Conservation (phyloP, 2,329 filamentous ascomycete species). For the Aspergillus candidus region DNA sequence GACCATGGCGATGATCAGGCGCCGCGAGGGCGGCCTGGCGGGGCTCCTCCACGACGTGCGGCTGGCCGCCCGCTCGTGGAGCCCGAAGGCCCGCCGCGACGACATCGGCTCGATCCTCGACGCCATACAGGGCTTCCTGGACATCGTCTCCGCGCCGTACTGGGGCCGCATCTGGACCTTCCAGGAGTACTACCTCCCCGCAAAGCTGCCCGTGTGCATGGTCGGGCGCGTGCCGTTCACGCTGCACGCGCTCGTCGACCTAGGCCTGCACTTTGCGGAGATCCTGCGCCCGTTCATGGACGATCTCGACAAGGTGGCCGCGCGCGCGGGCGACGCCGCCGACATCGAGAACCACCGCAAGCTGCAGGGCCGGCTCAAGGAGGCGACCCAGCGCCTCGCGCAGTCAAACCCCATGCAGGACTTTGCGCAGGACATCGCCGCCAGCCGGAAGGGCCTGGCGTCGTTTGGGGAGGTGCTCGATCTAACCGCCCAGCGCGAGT, state of each 20-base stretch:
- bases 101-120: background rate
- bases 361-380: background rate
- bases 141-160: constrained; percentile 1
- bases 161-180: constrained; percentile 8
- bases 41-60: background rate
- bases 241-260: no score
- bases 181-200: constrained; percentile 6
- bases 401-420: constrained; percentile 4
- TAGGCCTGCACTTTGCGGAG: background rate
- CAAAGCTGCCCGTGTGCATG: constrained; percentile 2
- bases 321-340: constrained; percentile 1
- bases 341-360: constrained; percentile 1
- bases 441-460: background rate
- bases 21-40: background rate
- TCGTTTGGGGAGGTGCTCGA: constrained; percentile 1
- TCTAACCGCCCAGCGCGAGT: constrained; percentile 1
- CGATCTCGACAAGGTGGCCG: background rate
- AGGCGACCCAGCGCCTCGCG: background rate
- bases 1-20: background rate
- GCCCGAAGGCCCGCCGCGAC: background rate
- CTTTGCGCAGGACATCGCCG: constrained; percentile 4
- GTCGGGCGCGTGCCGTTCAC: background rate
- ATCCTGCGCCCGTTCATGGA: background rate
- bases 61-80: background rate
- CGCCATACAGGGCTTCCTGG: background rate